Evolutionary conservation across 1,284 basidiomycete species (phyloP).

Genomic region (Fomitopsis schrenkii): DNA sequence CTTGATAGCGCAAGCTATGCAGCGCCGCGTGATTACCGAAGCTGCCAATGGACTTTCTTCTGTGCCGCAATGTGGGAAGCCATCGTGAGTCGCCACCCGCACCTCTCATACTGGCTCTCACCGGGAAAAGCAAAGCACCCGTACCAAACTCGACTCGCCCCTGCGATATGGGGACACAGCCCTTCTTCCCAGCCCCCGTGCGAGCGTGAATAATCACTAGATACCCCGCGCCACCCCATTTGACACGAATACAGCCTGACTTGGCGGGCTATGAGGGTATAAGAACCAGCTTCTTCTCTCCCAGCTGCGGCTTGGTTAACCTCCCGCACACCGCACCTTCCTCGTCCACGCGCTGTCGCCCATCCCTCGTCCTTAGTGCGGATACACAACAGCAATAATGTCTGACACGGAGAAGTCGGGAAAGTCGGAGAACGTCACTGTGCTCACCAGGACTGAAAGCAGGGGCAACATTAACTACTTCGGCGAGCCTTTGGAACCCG

Average conservation of each 20-base stretch:
- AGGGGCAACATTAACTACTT: slow-evolving; percentile 4
- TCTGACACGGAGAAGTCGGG: slow-evolving; percentile 6
- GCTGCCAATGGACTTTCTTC: background rate
- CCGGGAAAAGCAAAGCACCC: slow-evolving; percentile 1
- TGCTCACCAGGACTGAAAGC: slow-evolving; percentile 2
- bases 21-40: background rate
- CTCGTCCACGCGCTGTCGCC: background rate
- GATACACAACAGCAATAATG: background rate
- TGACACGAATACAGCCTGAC: background rate
- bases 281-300: slow-evolving; percentile 5
- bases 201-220: slow-evolving; percentile 5
- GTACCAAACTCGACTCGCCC: background rate
- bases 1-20: background rate
- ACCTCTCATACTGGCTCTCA: background rate
- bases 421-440: slow-evolving; percentile 4
- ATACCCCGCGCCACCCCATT: background rate
- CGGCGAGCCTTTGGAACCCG: slow-evolving; percentile 1
- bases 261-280: background rate
- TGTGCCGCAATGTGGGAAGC: background rate
- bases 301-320: background rate
- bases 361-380: background rate
- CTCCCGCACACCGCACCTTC: background rate
- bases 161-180: background rate
- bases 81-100: background rate
- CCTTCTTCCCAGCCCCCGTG: slow-evolving; percentile 7